A percentile compares a stretch with the other conserved stretches of the same genome.
These are phyloP conservation scores for Hemileia vastatrix DNA, from an alignment of 1,284 basidiomycete genomes.

Conservation along the genomic window DNA sequence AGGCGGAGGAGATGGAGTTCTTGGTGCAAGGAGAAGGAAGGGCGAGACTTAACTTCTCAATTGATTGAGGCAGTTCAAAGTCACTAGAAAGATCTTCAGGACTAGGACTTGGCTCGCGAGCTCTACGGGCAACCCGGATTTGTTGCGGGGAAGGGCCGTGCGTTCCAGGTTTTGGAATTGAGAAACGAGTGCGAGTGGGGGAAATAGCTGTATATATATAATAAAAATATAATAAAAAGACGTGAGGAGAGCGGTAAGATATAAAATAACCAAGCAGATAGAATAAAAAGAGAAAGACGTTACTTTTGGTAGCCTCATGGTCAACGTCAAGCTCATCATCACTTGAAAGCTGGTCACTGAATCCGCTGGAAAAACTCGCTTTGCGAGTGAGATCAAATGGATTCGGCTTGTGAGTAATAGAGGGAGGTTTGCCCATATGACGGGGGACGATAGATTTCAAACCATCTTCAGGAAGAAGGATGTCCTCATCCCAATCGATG, in stretches of 20 bases:
- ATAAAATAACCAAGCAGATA: background rate
- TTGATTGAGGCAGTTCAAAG: slow-evolving; percentile 17
- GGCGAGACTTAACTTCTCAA: background rate
- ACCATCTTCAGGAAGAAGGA: slow-evolving; percentile 10
- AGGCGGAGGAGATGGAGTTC: background rate
- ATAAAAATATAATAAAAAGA: background rate
- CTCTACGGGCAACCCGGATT: background rate
- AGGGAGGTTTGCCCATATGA: no score
- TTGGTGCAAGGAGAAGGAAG: background rate
- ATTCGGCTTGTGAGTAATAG: background rate
- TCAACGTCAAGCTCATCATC: no score
- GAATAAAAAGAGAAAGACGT: background rate
- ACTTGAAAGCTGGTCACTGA: slow-evolving; percentile 21
- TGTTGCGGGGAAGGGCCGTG: background rate
- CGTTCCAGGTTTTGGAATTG: background rate
- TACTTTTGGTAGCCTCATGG: background rate
- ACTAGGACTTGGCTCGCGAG: background rate
- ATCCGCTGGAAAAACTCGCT: slow-evolving; percentile 18
- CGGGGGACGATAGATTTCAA: no score
- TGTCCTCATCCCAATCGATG: slow-evolving; percentile 22
- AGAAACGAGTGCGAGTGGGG: background rate
- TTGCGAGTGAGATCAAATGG: background rate
- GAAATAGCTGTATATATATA: background rate
- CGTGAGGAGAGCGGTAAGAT: background rate
- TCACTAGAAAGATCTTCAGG: slow-evolving; percentile 10